Base-by-base conservation (phyloP, 1,284 basidiomycete species). In the Athelia psychrophila region DNA sequence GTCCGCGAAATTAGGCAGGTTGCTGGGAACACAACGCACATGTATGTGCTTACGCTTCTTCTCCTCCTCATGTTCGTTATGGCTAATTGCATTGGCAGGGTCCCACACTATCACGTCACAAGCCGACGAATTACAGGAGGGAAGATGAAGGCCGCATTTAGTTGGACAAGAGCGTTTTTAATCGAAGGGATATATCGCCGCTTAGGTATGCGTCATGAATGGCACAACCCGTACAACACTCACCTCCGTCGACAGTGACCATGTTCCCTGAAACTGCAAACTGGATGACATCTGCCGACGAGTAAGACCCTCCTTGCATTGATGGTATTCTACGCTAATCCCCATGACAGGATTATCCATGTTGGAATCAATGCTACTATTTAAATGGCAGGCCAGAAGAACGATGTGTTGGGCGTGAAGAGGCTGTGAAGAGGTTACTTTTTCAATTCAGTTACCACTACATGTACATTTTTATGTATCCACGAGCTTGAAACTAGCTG, bases 201-300 rank as follows among this genome's bases (percentile, higher is more conserved):
- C 36, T 59, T 84, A 44, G 68, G 76, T 78, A 54, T 54, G 66
- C 64, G 27, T 20, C 15, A 16, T 52, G 24, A 23, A 49, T 3
- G 50, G 24, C 16, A 4, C 15, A 10, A 27, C 48, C 49, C 13
- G 27, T 30, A 13, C 23, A 25, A 23, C 36, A 42, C n/a, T 46
- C 24, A 48, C 25, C 49, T 46, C 48, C 44, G 32, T 51, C 8
- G 27, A 27, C 38, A 77, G 78, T 73, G 2, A 76, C 72, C 0
- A 80, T 81, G 74, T 82, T 81, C 66, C 80, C 80, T 0, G 79
- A 81, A 53, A 81, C 78, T 1, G 77, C 66, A 1, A 80, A 79
- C 51, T 83, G 80, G 80, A 54, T 76, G 8, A 76, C 74, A 1
- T 70, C 74, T 25, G 74, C 76, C 8, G 79, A 81, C 54, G 76